These are phyloP conservation scores for Pseudonitzschia pungens DNA, from an alignment of 108 stramenopile genomes.

Conservation along the genomic window DNA sequence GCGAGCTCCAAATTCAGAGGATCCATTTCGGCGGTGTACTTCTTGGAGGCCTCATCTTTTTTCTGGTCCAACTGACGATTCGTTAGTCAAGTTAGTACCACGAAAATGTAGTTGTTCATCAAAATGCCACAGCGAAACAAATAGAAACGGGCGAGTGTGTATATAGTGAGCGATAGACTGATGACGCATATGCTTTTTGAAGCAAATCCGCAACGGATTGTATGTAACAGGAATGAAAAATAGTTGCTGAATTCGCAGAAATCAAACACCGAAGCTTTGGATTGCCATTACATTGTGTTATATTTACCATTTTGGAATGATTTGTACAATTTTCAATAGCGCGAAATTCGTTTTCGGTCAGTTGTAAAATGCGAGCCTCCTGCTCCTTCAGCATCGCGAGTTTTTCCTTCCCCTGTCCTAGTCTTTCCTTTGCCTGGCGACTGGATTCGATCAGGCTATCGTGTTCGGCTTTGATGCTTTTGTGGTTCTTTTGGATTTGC, in stretches of 20 bases:
- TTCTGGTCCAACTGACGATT: slow-evolving; percentile 3
- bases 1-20: slow-evolving; percentile 24
- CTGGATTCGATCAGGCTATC: slow-evolving; percentile 13
- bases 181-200: neutral
- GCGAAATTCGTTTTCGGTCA: slow-evolving; percentile 25
- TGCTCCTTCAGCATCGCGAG: slow-evolving; percentile 19
- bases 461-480: slow-evolving; percentile 22
- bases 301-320: slow-evolving; percentile 13
- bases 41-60: slow-evolving; percentile 14
- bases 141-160: neutral
- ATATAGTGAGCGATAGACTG: neutral
- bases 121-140: neutral
- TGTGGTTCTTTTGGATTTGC: slow-evolving; percentile 14
- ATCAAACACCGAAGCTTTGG: neutral
- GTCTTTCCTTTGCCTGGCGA: slow-evolving; percentile 14
- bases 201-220: neutral
- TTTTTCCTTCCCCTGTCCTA: slow-evolving; percentile 25
- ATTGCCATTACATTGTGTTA: neutral
- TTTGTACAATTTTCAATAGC: slow-evolving; percentile 26
- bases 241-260: no score
- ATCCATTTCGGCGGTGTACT: slow-evolving; percentile 23
- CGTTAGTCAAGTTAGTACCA: neutral
- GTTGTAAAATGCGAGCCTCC: slow-evolving; percentile 15
- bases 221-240: no score
- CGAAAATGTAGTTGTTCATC: neutral